Evolutionary conservation across 495 filamentous ascomycete genomes (phyloP).

Genomic region (Cetradonia linearis): DNA sequence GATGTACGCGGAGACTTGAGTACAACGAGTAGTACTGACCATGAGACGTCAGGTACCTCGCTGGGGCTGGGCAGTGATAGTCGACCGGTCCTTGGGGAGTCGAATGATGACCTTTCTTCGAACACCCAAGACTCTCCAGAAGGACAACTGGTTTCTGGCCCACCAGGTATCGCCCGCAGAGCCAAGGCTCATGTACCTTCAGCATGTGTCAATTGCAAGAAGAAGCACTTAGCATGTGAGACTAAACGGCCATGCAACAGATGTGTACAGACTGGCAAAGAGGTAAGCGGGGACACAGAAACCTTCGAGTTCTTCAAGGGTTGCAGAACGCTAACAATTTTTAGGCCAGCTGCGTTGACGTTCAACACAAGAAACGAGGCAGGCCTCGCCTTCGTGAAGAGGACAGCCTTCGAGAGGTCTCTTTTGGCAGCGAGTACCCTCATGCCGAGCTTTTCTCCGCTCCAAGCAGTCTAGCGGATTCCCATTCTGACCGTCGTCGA

Average conservation of each 20-base stretch:
- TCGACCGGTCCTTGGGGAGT: slow-evolving; percentile 13
- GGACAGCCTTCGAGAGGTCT: slow-evolving; percentile 32
- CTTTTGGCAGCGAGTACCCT: slow-evolving; percentile 21
- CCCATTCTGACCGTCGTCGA: slow-evolving; percentile 23
- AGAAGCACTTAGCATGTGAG: slow-evolving; percentile 80
- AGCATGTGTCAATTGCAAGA: slow-evolving; percentile 95
- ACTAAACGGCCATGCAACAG: slow-evolving; percentile 52
- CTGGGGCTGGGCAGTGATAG: slow-evolving; percentile 13
- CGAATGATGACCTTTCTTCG: slow-evolving; percentile 22
- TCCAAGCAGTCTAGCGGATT: slow-evolving; percentile 16
- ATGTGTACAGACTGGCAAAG: slow-evolving; percentile 54
- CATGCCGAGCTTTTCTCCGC: slow-evolving; percentile 20
- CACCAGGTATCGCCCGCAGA: slow-evolving; percentile 46
- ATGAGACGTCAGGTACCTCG: slow-evolving; percentile 19
- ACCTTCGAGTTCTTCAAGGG: not conserved
- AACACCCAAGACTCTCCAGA: slow-evolving; percentile 24
- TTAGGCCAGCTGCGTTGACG: slow-evolving; percentile 43
- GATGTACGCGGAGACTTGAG: slow-evolving; percentile 20
- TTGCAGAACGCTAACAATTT: slow-evolving; percentile 8
- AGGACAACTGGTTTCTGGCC: slow-evolving; percentile 21
- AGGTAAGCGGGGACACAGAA: slow-evolving; percentile 38
- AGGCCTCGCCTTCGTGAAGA: slow-evolving; percentile 87
- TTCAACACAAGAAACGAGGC: slow-evolving; percentile 93
- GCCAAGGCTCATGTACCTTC: slow-evolving; percentile 94
- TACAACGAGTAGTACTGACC: slow-evolving; percentile 22